Base-by-base conservation (phyloP, 169 alveolate species). In the Plasmodium ovale region DNA sequence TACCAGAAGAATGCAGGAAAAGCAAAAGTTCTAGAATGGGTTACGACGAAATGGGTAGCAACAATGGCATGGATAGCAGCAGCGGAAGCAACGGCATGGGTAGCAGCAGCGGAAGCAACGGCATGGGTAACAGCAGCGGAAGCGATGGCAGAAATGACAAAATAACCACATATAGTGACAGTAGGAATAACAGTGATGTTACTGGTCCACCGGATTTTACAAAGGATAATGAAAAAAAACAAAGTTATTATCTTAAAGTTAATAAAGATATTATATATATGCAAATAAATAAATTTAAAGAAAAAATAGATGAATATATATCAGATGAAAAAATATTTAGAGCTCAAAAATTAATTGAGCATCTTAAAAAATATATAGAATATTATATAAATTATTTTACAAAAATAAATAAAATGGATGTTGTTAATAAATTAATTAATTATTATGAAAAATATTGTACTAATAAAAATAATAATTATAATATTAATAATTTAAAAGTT, bases 261-360 rank as follows among this genome's bases (percentile, higher is more conserved):
- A 84, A 82, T 56, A 67, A 69, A 64, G 58, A 82, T 39, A 49
- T 82, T 37, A 53, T 82, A 19, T 44, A 65, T 31, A 35, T 65
- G 10, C 90, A 82, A 65, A 21, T 82, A 9, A 19, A 25, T 16
- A 47, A 82, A 65, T 82, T 82, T 44, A 65, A 82, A 37, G 70
- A 82, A 82, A 82, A 82, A 53, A 53, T 82, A 51, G 90, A 82
- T 14, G 90, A 82, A 35, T 65, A 82, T 42, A 82, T 82, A 23
- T 65, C 69, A 19, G 90, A 82, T 27, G 90, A 82, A 69, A 82
- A 49, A 65, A 31, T 82, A 14, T 82, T 82, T 29, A 82, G 84
- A 65, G 90, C 90, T 42, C 90, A 82, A 21, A 82, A 82, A 53
- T 25, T 82, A 82, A 82, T 82, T 69, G 65, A 65, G 9, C 90